phyloP scores from a whole-genome alignment of 805 yeast genomes.

The Cyberlindnera mississippiensis region DNA sequence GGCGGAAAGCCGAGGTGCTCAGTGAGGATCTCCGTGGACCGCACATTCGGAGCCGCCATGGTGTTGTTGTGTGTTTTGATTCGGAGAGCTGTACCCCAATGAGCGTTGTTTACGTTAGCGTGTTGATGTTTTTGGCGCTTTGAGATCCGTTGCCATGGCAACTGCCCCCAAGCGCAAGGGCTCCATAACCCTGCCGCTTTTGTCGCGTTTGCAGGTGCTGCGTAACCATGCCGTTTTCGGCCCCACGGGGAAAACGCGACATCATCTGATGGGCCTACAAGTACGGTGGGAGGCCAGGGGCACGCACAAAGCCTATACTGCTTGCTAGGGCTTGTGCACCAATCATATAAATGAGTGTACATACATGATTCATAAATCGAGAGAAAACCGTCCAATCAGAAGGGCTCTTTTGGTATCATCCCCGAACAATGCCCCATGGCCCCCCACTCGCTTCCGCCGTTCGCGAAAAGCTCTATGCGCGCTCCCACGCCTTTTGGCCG shows the following conservation, averaged over 20 bases:
- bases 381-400: too few species aligned
- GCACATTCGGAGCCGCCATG: conserved; percentile 19
- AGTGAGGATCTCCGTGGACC: conserved; percentile 54
- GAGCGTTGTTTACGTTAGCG: background rate
- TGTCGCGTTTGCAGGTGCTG: too few species aligned
- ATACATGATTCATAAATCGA: too few species aligned
- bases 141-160: conserved; percentile 6
- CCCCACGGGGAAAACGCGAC: too few species aligned
- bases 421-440: too few species aligned
- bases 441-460: conserved; percentile 1
- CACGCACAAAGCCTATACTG: too few species aligned
- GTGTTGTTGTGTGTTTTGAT: background rate
- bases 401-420: too few species aligned
- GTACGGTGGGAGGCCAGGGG: too few species aligned
- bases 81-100: background rate
- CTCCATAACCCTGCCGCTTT: too few species aligned
- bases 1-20: conserved; percentile 89
- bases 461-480: background rate
- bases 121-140: background rate
- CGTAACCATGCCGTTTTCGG: too few species aligned
- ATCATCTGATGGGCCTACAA: background rate
- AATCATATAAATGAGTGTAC: too few species aligned
- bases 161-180: conserved; percentile 5
- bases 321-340: too few species aligned
- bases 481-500: conserved; percentile 4